Percentiles rank a stretch among this genome's conserved stretches.
Evolutionary conservation across 768 basidiomycete species (phyloP).

Genomic region (Xanthoconium purpureum): DNA sequence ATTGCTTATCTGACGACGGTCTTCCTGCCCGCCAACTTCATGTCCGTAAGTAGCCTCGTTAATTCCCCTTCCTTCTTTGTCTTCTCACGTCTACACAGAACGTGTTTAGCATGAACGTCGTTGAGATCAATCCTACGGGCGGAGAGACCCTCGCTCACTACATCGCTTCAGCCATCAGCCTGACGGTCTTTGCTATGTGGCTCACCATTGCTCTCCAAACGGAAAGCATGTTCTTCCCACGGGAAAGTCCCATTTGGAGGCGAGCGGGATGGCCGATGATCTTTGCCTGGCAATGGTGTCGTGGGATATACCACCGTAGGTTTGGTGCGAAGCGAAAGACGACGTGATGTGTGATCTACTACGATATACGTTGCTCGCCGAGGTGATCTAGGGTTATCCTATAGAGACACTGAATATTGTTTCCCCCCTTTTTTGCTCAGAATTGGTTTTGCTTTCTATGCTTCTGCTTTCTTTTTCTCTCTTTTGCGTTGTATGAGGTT

Average conservation of each 20-base stretch:
- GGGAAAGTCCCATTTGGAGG: slow-evolving; percentile 11
- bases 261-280: slow-evolving; percentile 24
- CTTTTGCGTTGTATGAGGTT: too few species aligned
- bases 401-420: too few species aligned
- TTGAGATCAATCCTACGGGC: slow-evolving; percentile 35
- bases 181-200: slow-evolving; percentile 55
- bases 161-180: slow-evolving; percentile 37
- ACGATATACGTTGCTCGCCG: background rate
- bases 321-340: slow-evolving; percentile 1
- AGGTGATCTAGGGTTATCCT: background rate
- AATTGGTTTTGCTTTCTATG: too few species aligned
- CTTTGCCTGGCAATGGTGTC: background rate
- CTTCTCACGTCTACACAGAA: slow-evolving; percentile 31
- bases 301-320: background rate
- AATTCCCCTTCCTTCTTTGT: background rate
- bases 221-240: slow-evolving; percentile 24
- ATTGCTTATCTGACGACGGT: slow-evolving; percentile 56
- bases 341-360: slow-evolving; percentile 1
- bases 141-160: slow-evolving; percentile 38
- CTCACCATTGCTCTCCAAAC: slow-evolving; percentile 50
- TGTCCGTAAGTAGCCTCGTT: slow-evolving; percentile 23
- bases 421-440: too few species aligned
- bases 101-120: slow-evolving; percentile 57
- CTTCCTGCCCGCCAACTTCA: slow-evolving; percentile 55
- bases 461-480: too few species aligned